Conservation (phyloP, 306 rosid species). For the Casuarina equisetifolia region DNA sequence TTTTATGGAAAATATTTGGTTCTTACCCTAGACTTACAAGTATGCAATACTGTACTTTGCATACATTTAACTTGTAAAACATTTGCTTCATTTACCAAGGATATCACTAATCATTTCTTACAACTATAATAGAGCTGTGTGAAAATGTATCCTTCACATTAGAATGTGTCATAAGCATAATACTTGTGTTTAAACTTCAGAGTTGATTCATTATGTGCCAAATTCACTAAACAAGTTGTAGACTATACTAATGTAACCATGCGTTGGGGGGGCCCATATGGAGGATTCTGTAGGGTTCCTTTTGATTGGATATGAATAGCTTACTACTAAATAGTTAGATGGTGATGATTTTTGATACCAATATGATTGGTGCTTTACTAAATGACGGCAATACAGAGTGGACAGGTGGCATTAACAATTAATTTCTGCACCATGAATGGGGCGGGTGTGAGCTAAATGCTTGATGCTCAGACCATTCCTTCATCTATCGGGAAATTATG, state of each 20-base stretch:
- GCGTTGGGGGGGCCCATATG: too few species aligned
- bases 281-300: too few species aligned
- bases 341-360: background rate
- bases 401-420: background rate
- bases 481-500: background rate
- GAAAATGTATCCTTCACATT: background rate
- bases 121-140: background rate
- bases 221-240: background rate
- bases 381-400: background rate
- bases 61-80: background rate
- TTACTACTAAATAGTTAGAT: background rate
- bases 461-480: background rate
- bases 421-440: background rate
- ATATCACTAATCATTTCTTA: background rate
- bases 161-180: background rate
- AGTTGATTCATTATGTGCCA: background rate
- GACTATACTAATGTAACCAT: background rate
- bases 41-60: background rate
- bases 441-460: background rate
- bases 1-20: conserved; percentile 20
- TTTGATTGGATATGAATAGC: too few species aligned
- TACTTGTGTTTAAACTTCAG: background rate
- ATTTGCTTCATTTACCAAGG: background rate
- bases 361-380: background rate
- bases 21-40: background rate